Percentiles rank a stretch among this genome's conserved stretches.
Conservation (phyloP, 78 protist genomes). For the Isochrysis galbana region DNA sequence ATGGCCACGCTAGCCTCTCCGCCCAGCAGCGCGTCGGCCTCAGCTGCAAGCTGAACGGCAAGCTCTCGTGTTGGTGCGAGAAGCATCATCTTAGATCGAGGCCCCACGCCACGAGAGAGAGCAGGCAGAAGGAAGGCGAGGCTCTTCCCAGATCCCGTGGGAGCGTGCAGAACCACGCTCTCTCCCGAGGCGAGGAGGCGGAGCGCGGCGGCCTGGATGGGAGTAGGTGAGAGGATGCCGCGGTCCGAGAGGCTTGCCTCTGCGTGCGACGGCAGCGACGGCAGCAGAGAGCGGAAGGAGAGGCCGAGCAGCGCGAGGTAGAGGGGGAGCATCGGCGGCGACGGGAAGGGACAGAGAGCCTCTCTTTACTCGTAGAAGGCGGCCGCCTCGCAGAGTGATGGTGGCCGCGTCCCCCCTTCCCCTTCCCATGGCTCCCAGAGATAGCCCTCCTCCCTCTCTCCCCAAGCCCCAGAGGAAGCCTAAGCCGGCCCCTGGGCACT, state of each 20-base stretch:
- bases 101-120: background rate
- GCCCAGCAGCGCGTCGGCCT: background rate
- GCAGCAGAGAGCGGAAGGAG: background rate
- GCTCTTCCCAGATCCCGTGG: background rate
- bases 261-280: background rate
- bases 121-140: conserved; percentile 1
- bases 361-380: too few relatives aligned
- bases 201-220: background rate
- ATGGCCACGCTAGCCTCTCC: background rate
- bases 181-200: background rate
- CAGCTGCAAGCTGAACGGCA: background rate
- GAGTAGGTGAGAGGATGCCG: background rate
- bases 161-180: background rate
- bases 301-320: background rate
- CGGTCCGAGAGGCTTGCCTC: background rate
- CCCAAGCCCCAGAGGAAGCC: too few relatives aligned
- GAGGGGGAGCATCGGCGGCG: too few relatives aligned
- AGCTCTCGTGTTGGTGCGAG: conserved; percentile 26
- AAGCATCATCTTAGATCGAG: background rate
- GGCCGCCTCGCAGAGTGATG: too few relatives aligned
- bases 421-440: too few relatives aligned
- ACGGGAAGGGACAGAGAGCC: too few relatives aligned
- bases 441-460: too few relatives aligned
- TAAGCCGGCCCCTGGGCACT: too few relatives aligned
- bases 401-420: too few relatives aligned